Percentiles rank a stretch among this genome's conserved stretches.
Evolutionary conservation across 2,329 filamentous ascomycete genomes (phyloP).

Genomic region (Penicillium sp.): DNA sequence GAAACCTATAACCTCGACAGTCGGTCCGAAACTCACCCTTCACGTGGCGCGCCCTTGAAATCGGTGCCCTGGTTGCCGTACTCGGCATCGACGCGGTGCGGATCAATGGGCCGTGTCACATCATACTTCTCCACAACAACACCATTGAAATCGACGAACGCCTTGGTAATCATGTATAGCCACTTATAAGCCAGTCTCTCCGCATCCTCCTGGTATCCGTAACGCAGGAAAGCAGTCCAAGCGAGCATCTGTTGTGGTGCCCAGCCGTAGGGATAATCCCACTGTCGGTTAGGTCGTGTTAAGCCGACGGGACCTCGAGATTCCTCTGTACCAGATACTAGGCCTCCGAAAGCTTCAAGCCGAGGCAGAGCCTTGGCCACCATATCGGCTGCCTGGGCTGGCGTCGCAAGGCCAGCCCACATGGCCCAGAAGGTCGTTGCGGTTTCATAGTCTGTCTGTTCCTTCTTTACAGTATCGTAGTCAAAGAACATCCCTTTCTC

Average conservation of each 20-base stretch:
- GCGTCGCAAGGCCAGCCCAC: conserved; percentile 87
- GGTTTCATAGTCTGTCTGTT: conserved; percentile 81
- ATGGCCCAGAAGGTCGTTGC: conserved; percentile 96
- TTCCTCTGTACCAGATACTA: conserved; percentile 85
- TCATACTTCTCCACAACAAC: conserved; percentile 99
- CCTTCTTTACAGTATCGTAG: conserved; percentile 80
- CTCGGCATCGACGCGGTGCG: conserved; percentile 92
- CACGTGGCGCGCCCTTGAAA: conserved; percentile 92
- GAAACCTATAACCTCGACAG: neutral
- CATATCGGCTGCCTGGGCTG: conserved; percentile 80
- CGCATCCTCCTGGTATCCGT: conserved; percentile 87
- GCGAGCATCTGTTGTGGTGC: conserved; percentile 98
- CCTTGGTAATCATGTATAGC: conserved; percentile 97
- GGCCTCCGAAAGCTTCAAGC: conserved; percentile 83
- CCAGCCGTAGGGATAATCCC: conserved; percentile 99
- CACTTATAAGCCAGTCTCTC: conserved; percentile 91
- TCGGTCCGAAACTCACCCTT: conserved; percentile 68
- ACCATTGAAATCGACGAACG: conserved; percentile 97
- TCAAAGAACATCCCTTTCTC: conserved; percentile 96
- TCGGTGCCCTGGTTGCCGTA: conserved; percentile 96
- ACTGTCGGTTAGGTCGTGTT: conserved; percentile 88
- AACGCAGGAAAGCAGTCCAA: conserved; percentile 88
- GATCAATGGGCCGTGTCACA: conserved; percentile 84
- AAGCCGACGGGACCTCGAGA: conserved; percentile 78
- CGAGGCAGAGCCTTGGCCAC: conserved; percentile 78